Evolutionary conservation across 1,284 basidiomycete species (phyloP).

Genomic region (Phylloboletellus chloephorus): DNA sequence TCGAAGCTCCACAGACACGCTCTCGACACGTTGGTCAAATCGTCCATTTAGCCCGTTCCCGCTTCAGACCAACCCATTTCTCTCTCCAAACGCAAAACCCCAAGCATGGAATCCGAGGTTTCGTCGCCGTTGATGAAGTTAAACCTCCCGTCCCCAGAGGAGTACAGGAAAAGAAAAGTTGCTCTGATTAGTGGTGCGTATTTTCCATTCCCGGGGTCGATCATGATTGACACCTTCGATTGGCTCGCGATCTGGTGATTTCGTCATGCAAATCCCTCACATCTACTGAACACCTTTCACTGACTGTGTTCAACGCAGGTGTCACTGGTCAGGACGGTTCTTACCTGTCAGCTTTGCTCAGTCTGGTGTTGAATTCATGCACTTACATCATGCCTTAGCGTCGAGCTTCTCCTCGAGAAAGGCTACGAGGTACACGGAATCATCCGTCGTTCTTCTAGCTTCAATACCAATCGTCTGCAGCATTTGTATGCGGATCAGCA

Average conservation of each 20-base stretch:
- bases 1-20: background rate
- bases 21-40: background rate
- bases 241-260: conserved; percentile 4
- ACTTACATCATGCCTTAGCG: conserved; percentile 40
- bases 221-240: background rate
- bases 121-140: conserved; percentile 44
- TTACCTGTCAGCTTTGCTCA: conserved; percentile 56
- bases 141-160: conserved; percentile 63
- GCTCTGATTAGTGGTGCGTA: conserved; percentile 78
- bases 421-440: conserved; percentile 92
- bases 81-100: background rate
- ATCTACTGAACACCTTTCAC: background rate
- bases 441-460: conserved; percentile 88
- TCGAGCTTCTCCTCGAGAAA: conserved; percentile 78
- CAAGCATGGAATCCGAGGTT: conserved; percentile 23
- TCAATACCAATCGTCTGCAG: conserved; percentile 88
- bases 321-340: conserved; percentile 92
- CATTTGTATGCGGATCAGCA: conserved; percentile 87
- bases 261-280: conserved; percentile 1
- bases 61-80: background rate
- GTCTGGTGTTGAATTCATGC: background rate
- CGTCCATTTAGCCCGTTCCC: background rate
- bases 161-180: conserved; percentile 82
- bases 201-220: conserved; percentile 2
- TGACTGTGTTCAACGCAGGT: conserved; percentile 43